Percentiles rank a stretch among this genome's conserved stretches.
phyloP scores from a whole-genome alignment of 345 rosid genomes.

The Dipteronia dyeriana region DNA sequence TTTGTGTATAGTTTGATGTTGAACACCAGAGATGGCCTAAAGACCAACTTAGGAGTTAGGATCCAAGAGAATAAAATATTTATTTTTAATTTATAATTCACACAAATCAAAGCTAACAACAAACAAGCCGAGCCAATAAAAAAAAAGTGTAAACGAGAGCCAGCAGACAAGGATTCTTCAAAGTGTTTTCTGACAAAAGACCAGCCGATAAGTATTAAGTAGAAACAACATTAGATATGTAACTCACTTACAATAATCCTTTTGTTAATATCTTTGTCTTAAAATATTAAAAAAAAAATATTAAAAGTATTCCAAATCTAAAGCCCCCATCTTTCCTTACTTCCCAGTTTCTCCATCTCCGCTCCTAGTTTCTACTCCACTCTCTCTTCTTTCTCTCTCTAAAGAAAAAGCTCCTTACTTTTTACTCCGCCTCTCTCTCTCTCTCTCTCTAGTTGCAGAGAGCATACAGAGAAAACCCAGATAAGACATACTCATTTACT shows the following conservation, averaged over 20 bases:
- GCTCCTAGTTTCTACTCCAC: conserved; percentile 25
- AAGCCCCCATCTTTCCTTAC: not conserved
- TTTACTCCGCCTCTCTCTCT: not conserved
- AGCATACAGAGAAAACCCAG: not conserved
- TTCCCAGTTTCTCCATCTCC: conserved; percentile 1
- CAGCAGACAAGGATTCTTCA: conserved; percentile 5
- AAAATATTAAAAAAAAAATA: not conserved
- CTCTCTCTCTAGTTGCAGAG: conserved; percentile 4
- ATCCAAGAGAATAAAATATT: too few relatives aligned
- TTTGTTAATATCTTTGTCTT: conserved; percentile 9
- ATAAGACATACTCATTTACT: not conserved
- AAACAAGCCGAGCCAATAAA: conserved; percentile 11
- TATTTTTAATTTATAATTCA: too few relatives aligned
- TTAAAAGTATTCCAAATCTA: conserved; percentile 29
- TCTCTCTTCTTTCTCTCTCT: not conserved
- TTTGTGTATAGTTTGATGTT: too few relatives aligned
- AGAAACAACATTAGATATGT: not conserved
- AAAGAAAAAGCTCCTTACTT: not conserved
- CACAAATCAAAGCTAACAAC: not conserved
- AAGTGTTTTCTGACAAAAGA: not conserved
- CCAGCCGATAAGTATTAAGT: not conserved
- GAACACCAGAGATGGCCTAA: too few relatives aligned
- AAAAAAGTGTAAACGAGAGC: not conserved
- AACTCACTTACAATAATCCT: not conserved
- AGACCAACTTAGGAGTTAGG: too few relatives aligned